A percentile compares a stretch with the other conserved stretches of the same genome.
These are phyloP conservation scores for Alisma plantagoaquatica DNA, from an alignment of 106 monocot species.

Conservation along the genomic window DNA sequence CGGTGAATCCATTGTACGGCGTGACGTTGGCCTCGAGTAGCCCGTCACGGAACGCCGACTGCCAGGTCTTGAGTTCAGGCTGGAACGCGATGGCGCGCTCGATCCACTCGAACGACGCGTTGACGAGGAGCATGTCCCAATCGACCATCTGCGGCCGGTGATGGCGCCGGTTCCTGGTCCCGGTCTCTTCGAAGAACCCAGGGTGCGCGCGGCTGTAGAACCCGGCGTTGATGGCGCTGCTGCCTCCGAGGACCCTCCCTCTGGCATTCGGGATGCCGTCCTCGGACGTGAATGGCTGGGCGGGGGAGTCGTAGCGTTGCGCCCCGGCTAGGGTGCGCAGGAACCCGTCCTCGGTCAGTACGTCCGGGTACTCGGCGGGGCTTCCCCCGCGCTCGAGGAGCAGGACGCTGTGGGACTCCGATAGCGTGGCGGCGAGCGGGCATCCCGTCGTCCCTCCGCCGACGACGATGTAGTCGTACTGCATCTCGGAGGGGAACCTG, in stretches of 20 bases:
- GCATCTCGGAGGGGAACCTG: slow-evolving; percentile 29
- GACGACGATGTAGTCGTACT: slow-evolving; percentile 73
- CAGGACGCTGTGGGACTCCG: slow-evolving; percentile 30
- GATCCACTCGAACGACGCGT: slow-evolving; percentile 50
- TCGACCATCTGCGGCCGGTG: background rate
- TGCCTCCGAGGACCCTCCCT: slow-evolving; percentile 61
- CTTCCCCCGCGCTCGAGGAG: slow-evolving; percentile 66
- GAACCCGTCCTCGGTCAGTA: slow-evolving; percentile 42
- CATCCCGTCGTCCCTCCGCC: slow-evolving; percentile 78
- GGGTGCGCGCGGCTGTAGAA: slow-evolving; percentile 68
- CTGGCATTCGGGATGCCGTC: slow-evolving; percentile 73
- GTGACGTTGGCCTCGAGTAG: slow-evolving; percentile 49
- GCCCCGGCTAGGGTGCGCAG: slow-evolving; percentile 29
- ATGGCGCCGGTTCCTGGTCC: background rate
- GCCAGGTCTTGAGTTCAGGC: slow-evolving; percentile 21
- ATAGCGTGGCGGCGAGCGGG: slow-evolving; percentile 67
- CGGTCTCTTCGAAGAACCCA: slow-evolving; percentile 17
- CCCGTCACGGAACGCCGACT: slow-evolving; percentile 49
- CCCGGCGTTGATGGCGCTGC: slow-evolving; percentile 59
- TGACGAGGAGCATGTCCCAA: slow-evolving; percentile 31
- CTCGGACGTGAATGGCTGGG: slow-evolving; percentile 49
- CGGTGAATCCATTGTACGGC: slow-evolving; percentile 59
- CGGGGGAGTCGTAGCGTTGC: slow-evolving; percentile 38
- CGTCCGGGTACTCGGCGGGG: slow-evolving; percentile 47
- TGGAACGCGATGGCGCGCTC: slow-evolving; percentile 33